Conservation (phyloP, 306 rosid genomes). For the Gynostemma pentaphyllum region DNA sequence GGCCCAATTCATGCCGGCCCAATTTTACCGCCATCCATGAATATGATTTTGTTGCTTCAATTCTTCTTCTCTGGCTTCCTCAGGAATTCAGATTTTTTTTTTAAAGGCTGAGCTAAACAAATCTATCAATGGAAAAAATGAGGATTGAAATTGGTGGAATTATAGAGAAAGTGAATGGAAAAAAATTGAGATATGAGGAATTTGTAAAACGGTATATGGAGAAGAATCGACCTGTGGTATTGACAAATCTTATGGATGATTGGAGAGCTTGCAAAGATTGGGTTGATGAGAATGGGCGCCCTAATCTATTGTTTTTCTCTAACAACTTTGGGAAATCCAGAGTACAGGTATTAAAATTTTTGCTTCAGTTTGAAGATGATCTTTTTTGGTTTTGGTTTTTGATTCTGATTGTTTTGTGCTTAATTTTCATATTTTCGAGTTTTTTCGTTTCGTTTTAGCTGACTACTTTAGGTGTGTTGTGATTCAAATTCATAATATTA, state of each 20-base stretch:
- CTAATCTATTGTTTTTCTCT: conserved; percentile 56
- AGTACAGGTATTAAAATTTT: conserved; percentile 49
- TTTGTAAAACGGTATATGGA: conserved; percentile 55
- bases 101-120: no score
- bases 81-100: no score
- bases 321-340: conserved; percentile 53
- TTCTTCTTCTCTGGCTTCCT: background rate
- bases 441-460: background rate
- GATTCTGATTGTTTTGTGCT: background rate
- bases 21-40: no score
- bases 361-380: background rate
- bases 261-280: conserved; percentile 81
- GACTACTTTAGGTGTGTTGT: background rate
- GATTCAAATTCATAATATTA: background rate
- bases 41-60: no score
- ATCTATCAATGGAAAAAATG: conserved; percentile 23
- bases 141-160: conserved; percentile 39
- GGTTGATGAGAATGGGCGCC: conserved; percentile 38
- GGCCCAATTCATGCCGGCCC: conserved; percentile 3
- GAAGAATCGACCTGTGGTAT: conserved; percentile 64
- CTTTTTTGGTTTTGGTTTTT: background rate
- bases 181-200: conserved; percentile 45
- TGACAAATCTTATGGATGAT: conserved; percentile 61
- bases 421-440: background rate
- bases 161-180: conserved; percentile 67